Evolutionary conservation across 2,329 filamentous ascomycete species (phyloP), one percentile per base, ranked within the genome.

Genomic region (Raffaelea deltoideospora): DNA sequence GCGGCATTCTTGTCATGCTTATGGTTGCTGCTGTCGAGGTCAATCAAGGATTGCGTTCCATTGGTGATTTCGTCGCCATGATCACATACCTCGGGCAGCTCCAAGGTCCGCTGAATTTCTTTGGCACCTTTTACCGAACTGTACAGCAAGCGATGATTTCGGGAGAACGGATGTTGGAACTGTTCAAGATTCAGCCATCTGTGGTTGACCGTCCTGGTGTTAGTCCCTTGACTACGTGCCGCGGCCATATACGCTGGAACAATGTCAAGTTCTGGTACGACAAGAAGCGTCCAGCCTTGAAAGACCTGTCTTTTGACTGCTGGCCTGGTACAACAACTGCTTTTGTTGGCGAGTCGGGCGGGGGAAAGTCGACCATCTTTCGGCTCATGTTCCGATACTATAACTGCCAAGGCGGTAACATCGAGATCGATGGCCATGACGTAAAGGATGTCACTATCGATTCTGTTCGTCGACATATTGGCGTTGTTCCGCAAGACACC

Each of bases 91-190:
- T 88, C 55, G 75, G 75, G 15, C 83, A 90, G 55, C 64, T 90
- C 15, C 83, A 88, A 53, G 76, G 76, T 0, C 83, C 83, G 1
- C 64, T 88, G 41, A 87, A 88, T 55, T 88, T 85, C 59, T 88
- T 90, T 48, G 90, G 88, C 39, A 90, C 86, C 0, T 96, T 96
- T 55, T 98, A 96, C 57, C 74, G 88, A 35, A 90, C 86, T 43
- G 88, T 96, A 6, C 90, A 96, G 58, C 90, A 87, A 48, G 83
- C 88, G 37, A 83, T 98, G 79, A 96, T 98, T 52, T 95, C 92
- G 40, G 87, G 88, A 5, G 90, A 98, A 64, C 78, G 90, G 15
- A 78, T 98, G 54, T 63, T 98, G 37, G 90, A 96, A 57, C 65
- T 98, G 15, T 96, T 98, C 72, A 93, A 94, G 57, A 90, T 96